These are phyloP conservation scores for Lunularia cruciata DNA, from an alignment of 225 moss, liverwort and hornwort species.

Conservation along the genomic window DNA sequence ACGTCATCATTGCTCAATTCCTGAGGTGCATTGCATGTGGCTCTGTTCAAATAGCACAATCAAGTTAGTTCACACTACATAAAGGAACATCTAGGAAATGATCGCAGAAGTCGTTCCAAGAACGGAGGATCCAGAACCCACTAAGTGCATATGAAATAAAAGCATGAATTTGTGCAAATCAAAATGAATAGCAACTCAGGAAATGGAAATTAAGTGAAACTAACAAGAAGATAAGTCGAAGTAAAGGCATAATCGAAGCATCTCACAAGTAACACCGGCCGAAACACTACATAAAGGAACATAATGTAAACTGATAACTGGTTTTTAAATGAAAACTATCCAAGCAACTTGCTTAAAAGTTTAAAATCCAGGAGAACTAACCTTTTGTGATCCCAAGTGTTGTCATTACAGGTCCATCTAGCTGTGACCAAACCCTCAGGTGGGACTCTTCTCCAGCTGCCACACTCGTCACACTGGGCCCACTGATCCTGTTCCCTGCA, in stretches of 20 bases:
- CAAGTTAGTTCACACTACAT: slow-evolving; percentile 11
- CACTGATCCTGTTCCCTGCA: slow-evolving; percentile 90
- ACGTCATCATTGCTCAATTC: slow-evolving; percentile 77
- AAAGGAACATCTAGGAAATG: background rate
- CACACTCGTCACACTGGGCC: slow-evolving; percentile 92
- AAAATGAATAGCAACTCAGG: too few relatives aligned
- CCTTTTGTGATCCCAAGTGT: slow-evolving; percentile 75
- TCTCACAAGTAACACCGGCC: too few relatives aligned
- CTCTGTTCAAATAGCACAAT: slow-evolving; percentile 43
- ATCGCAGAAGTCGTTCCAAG: too few relatives aligned
- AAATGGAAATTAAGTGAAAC: background rate
- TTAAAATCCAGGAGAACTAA: slow-evolving; percentile 6
- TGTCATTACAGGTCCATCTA: slow-evolving; percentile 85
- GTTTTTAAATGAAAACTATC: too few relatives aligned
- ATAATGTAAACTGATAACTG: too few relatives aligned
- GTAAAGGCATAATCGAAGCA: too few relatives aligned
- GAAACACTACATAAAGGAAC: too few relatives aligned
- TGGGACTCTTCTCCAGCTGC: slow-evolving; percentile 80
- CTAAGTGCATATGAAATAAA: too few relatives aligned
- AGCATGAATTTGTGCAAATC: too few relatives aligned
- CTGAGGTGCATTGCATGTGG: slow-evolving; percentile 75
- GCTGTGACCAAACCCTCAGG: slow-evolving; percentile 62
- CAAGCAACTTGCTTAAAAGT: too few relatives aligned
- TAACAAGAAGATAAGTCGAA: too few relatives aligned
- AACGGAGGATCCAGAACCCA: too few relatives aligned